These are phyloP conservation scores for Ophiocordyceps camponoti-leonardi DNA, from an alignment of 2,329 filamentous ascomycete genomes.

Conservation along the genomic window DNA sequence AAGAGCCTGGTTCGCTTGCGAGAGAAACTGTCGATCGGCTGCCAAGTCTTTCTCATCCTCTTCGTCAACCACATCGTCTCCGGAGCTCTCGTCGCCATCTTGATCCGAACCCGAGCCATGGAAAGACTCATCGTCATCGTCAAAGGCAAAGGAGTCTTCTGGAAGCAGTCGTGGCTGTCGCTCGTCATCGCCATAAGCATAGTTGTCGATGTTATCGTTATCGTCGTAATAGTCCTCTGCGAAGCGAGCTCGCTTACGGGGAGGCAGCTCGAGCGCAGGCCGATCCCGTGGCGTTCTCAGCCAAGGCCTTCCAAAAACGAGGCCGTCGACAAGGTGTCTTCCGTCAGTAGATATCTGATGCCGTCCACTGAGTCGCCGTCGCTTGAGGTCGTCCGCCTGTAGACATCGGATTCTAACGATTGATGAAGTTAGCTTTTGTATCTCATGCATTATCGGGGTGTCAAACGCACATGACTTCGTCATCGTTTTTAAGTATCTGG, in stretches of 20 bases:
- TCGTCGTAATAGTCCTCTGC: slow-evolving; percentile 19
- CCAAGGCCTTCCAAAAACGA: slow-evolving; percentile 64
- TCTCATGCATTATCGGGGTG: not conserved
- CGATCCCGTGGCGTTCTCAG: slow-evolving; percentile 41
- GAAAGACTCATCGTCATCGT: slow-evolving; percentile 2
- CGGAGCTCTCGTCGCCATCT: slow-evolving; percentile 19
- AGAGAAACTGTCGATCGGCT: slow-evolving; percentile 25
- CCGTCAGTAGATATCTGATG: slow-evolving; percentile 68
- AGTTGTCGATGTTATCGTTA: slow-evolving; percentile 17
- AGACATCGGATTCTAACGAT: slow-evolving; percentile 56
- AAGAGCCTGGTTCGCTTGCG: slow-evolving; percentile 19
- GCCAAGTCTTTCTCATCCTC: slow-evolving; percentile 6
- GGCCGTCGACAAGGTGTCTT: slow-evolving; percentile 66
- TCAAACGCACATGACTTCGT: slow-evolving; percentile 55
- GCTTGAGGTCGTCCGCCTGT: slow-evolving; percentile 54
- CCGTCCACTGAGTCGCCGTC: slow-evolving; percentile 57
- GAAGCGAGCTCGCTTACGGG: slow-evolving; percentile 50
- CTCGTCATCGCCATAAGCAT: slow-evolving; percentile 20
- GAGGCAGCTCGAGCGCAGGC: slow-evolving; percentile 53
- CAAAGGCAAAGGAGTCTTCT: slow-evolving; percentile 9
- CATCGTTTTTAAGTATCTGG: slow-evolving; percentile 60
- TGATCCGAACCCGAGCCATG: slow-evolving; percentile 5
- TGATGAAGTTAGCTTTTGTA: no score
- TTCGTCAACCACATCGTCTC: slow-evolving; percentile 10
- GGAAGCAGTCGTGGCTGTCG: slow-evolving; percentile 12